Base-by-base conservation (phyloP, 176 grass and related monocot genomes). In the Aechmea fasciata region DNA sequence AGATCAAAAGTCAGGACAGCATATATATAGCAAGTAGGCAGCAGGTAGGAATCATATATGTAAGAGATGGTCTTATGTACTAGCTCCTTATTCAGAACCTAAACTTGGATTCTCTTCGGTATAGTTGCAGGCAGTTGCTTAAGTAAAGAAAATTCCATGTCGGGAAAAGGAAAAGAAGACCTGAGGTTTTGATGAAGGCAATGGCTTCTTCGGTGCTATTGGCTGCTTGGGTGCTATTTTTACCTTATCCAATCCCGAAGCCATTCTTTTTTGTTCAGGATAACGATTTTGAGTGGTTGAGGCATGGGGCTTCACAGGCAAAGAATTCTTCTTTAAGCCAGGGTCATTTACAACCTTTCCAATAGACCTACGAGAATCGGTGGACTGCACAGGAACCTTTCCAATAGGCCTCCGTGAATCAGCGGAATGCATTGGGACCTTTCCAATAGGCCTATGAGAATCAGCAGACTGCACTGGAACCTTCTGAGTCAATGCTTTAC, bases 371-470 rank as follows among this genome's bases (percentile, higher is more conserved):
- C 33, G 33, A 5, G 33, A 41, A 41, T 41, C 33, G 6, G 33
- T 41, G 33, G 33, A 41, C 33, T 41, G 33, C 33, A 41, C 5
- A 41, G 33, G 17, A 41, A 41, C 4, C 33, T 41, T 41, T 41
- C 33, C 33, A 7, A 41, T 41, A 7, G 33, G 33, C 33, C 33
- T 41, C 7, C 7, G 33, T 41, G 33, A 41, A 41, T 41, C 6
- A 41, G 33, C 33, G 33, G 33, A 41, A 41, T 7, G 33, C 33
- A 41, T 3, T 41, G 33, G 17, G 64, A 70, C 64, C 71, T 81
- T 87, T 63, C 71, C 69, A 88, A 82, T 80, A 76, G 75, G 71
- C 82, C 71, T 99, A 69, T 68, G 80, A 53, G 49, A 41, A 28
- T 55, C 71, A 20, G 64, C 51, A 59, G 66, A 52, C 57, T 81